These are phyloP conservation scores for Auricularia cornea DNA, from an alignment of 768 basidiomycete species.

Conservation along the genomic window DNA sequence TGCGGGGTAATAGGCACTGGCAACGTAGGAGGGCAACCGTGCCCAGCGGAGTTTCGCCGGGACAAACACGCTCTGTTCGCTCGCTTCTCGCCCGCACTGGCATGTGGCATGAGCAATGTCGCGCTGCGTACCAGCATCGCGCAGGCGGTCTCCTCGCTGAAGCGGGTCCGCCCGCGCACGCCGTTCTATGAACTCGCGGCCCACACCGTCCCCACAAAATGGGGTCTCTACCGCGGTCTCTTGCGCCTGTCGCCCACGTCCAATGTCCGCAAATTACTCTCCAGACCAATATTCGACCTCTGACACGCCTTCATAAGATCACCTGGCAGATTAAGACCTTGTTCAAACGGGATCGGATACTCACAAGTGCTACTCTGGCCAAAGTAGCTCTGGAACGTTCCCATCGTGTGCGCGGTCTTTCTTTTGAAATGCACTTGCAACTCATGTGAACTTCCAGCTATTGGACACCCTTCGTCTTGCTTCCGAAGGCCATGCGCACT, in stretches of 20 bases:
- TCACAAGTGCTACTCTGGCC: no score
- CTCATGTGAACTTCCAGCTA: conserved; percentile 9
- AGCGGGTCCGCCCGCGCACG: conserved; percentile 48
- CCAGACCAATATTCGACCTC: background rate
- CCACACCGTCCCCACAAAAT: conserved; percentile 70
- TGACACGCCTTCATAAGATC: conserved; percentile 35
- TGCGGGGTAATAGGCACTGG: no score
- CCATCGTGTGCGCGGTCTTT: conserved; percentile 34
- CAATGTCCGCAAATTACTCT: conserved; percentile 34
- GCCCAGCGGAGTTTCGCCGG: background rate
- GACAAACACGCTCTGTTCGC: background rate
- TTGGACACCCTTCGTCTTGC: conserved; percentile 43
- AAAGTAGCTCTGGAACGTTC: conserved; percentile 9
- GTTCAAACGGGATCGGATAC: no score
- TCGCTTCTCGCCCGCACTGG: background rate
- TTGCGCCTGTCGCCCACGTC: conserved; percentile 46
- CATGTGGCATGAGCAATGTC: background rate
- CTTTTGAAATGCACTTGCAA: background rate
- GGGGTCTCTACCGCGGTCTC: conserved; percentile 67
- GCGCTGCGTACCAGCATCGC: background rate
- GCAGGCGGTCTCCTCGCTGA: conserved; percentile 39
- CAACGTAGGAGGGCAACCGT: no score
- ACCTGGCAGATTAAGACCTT: conserved; percentile 39
- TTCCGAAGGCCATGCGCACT: conserved; percentile 20
- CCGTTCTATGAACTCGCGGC: conserved; percentile 63